A percentile compares a stretch with the other conserved stretches of the same genome.
These are phyloP conservation scores for Fusarium sp. DNA, from an alignment of 2,329 filamentous ascomycete genomes.

Conservation along the genomic window DNA sequence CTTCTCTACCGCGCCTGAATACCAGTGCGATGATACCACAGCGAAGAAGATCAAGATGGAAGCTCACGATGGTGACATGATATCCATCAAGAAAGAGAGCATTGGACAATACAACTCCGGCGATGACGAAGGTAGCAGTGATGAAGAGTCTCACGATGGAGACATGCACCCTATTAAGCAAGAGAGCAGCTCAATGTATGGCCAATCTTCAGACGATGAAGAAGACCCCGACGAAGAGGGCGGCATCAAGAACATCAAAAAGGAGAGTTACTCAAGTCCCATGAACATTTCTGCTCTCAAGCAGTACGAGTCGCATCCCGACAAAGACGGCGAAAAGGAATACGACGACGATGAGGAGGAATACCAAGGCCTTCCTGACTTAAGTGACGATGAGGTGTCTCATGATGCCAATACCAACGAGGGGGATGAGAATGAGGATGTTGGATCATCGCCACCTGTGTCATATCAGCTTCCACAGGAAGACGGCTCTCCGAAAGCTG, in stretches of 20 bases:
- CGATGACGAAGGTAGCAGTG: not conserved
- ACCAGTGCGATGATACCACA: not conserved
- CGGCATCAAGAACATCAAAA: not conserved
- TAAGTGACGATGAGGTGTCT: not conserved
- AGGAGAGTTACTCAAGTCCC: not conserved
- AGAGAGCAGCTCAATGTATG: not conserved
- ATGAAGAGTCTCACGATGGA: not conserved
- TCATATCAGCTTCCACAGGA: not conserved
- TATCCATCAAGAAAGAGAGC: constrained; percentile 2
- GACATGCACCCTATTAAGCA: not conserved
- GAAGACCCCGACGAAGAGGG: not conserved
- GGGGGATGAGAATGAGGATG: not conserved
- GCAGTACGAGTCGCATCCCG: not conserved
- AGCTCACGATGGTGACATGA: not conserved
- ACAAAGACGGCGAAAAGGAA: not conserved
- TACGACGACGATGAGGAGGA: not conserved
- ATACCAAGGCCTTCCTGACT: not conserved
- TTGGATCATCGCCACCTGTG: constrained; percentile 13
- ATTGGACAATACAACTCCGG: not conserved
- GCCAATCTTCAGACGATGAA: not conserved
- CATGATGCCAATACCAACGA: not conserved
- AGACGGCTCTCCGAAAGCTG: not conserved
- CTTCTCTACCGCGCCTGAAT: constrained; percentile 8
- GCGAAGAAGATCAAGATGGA: constrained; percentile 6
- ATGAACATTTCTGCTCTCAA: not conserved